Percentiles rank a stretch among this genome's conserved stretches.
These are phyloP conservation scores for Mortierella sp. DNA, from an alignment of 371 early-diverging fungal species.

Conservation along the genomic window DNA sequence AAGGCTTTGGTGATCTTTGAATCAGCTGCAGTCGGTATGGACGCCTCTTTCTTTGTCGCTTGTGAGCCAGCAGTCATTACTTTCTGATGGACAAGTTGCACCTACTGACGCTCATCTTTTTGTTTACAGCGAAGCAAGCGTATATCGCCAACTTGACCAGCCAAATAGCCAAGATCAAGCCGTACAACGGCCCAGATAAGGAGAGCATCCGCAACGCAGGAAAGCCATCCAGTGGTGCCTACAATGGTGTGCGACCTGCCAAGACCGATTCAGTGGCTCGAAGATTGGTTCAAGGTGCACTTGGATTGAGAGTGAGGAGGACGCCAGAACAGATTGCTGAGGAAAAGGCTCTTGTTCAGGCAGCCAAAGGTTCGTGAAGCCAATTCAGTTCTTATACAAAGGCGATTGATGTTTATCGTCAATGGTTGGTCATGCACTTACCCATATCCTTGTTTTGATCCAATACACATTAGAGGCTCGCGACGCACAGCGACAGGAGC, in stretches of 20 bases:
- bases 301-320: slow-evolving; percentile 58
- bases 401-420: too few relatives aligned
- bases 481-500: slow-evolving; percentile 39
- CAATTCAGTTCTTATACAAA: too few relatives aligned
- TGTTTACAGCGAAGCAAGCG: slow-evolving; percentile 40
- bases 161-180: slow-evolving; percentile 41
- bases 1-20: slow-evolving; percentile 80
- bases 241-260: slow-evolving; percentile 56
- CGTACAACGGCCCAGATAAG: slow-evolving; percentile 44
- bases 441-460: not conserved
- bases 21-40: slow-evolving; percentile 71
- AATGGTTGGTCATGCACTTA: too few relatives aligned
- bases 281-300: slow-evolving; percentile 62
- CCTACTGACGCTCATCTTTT: not conserved
- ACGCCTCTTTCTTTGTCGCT: not conserved
- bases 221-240: slow-evolving; percentile 35
- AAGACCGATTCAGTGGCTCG: slow-evolving; percentile 66
- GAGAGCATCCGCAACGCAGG: slow-evolving; percentile 35
- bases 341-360: slow-evolving; percentile 46
- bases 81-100: not conserved
- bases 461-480: slow-evolving; percentile 24
- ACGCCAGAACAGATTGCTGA: slow-evolving; percentile 62
- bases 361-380: slow-evolving; percentile 44
- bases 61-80: not conserved
- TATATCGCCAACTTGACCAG: slow-evolving; percentile 30